Base-by-base conservation (phyloP, 225 moss, liverwort and hornwort genomes). In the Pseudoscleropodium purum region DNA sequence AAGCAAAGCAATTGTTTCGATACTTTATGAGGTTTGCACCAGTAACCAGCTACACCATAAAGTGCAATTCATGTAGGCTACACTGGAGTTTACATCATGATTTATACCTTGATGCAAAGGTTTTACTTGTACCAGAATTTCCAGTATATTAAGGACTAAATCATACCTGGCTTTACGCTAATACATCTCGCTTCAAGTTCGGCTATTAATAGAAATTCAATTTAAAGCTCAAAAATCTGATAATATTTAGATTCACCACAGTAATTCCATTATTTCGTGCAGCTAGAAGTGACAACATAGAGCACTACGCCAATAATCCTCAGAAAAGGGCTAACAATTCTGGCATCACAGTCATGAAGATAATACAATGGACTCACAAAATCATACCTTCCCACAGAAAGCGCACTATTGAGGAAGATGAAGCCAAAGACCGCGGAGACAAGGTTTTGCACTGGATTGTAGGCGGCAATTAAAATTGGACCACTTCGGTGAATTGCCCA, bases 401-500 rank as follows among this genome's bases (percentile, higher is more conserved):
- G 87, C 33, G 91, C 89, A 83, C 69, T 90, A 56, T 92, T 89
- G 21, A 98, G 93, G 89, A 97, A 91, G 67, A 93, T 30, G 11
- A 91, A 77, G 52, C 95, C 93, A 31, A 96, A 89, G 49, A 91
- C 5, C 13, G 91, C 91, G 25, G 98, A 82, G 83, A 98, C 93
- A 41, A 98, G 64, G 36, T 79, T 79, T 1, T 56, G 25, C n/a
- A 57, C 14, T 56, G 97, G 98, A 81, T 83, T 39, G 91, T 94
- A 98, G 37, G 96, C 95, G 21, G 94, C 94, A 20, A 96, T 64
- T 47, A 98, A 81, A 72, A 96, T 36, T 31, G 98, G 98, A 36
- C 98, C 96, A 25, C 94, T 90, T 45, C 87, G 89, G 47, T 97
- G 95, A 57, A 84, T 97, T 6, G 91, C 89, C 97, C 96, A 98